Percentiles rank a stretch among this genome's conserved stretches.
Evolutionary conservation across 768 basidiomycete species (phyloP).

Genomic region (Xerocomus potaroensis): DNA sequence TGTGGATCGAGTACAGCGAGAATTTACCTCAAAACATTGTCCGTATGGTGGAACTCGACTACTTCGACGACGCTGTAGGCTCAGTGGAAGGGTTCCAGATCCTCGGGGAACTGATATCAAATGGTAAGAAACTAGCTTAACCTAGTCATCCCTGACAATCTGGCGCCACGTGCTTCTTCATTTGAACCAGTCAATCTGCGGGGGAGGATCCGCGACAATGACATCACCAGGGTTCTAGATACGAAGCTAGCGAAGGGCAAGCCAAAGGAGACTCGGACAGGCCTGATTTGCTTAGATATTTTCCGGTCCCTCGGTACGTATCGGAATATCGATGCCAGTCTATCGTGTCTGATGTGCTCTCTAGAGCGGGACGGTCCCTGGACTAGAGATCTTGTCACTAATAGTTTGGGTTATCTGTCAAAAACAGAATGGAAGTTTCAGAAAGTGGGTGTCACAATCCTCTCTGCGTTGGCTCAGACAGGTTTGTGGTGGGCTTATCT

Average conservation of each 20-base stretch:
- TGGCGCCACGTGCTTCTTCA: not conserved
- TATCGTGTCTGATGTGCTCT: not conserved
- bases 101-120: conserved; percentile 15
- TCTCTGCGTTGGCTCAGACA: conserved; percentile 6
- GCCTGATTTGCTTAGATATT: conserved; percentile 19
- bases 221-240: conserved; percentile 12
- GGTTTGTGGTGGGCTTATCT: not conserved
- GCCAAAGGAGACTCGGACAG: conserved; percentile 15
- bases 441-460: conserved; percentile 5
- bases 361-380: conserved; percentile 8
- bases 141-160: not conserved
- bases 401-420: not conserved
- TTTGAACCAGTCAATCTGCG: conserved; percentile 9
- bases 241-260: conserved; percentile 11
- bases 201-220: conserved; percentile 3
- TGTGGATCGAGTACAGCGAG: not conserved
- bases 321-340: too few species aligned
- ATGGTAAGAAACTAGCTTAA: conserved; percentile 16
- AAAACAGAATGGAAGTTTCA: not conserved
- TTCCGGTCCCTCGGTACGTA: too few species aligned
- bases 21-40: conserved; percentile 11
- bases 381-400: not conserved
- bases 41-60: conserved; percentile 18
- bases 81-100: conserved; percentile 21
- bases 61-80: conserved; percentile 23